Base-by-base conservation (phyloP, 352 stramenopile species). In the Bremia lactucae region DNA sequence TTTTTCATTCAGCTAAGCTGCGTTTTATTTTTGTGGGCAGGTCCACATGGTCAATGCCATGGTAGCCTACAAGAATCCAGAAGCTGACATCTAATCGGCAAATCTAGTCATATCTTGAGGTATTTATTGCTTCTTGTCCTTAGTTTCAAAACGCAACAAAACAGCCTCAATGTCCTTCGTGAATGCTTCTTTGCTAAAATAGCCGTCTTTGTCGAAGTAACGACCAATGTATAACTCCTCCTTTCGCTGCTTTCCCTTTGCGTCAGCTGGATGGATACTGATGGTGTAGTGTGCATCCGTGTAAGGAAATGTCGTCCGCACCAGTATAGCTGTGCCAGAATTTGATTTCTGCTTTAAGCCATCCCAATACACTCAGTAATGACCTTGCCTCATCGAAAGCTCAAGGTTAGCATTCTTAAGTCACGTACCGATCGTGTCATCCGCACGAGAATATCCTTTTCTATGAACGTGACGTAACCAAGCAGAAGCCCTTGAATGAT, bases 1-100 rank as follows among this genome's bases (percentile, higher is more conserved):
- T 29, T 10, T 20, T 42, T 37, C 34, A 54, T 41, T 15, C 15
- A 16, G 11, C 52, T 55, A 55, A 49, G 9, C n/a, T 24, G 22
- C 16, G 15, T 51, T 14, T 41, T 31, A 43, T 36, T n/a, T 22
- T 43, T 44, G 33, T 35, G 35, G 51, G 11, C 46, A 96, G 86
- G 76, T 98, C 42, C 96, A 99, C 76, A 97, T 98, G 58, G 87
- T 99, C 24, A 94, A 98, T 49, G 95, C 94, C 7, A 95, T 97
- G 68, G 96, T 99, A 38, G 87, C 95, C 20, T 98, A 98, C 74
- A 97, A 97, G 61, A 87, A 94, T 42, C 78, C 81, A 25, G 76
- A 94, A 55, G 58, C 59, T 31, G 72, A 93, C 52, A 68, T 88
- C 42, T 86, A 74, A 65, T 36, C 31, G 42, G n/a, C n/a, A n/a